Percentiles rank a stretch among this genome's conserved stretches.
Evolutionary conservation across 106 monocot species (phyloP).

Genomic region (Platanthera guangdongensis): DNA sequence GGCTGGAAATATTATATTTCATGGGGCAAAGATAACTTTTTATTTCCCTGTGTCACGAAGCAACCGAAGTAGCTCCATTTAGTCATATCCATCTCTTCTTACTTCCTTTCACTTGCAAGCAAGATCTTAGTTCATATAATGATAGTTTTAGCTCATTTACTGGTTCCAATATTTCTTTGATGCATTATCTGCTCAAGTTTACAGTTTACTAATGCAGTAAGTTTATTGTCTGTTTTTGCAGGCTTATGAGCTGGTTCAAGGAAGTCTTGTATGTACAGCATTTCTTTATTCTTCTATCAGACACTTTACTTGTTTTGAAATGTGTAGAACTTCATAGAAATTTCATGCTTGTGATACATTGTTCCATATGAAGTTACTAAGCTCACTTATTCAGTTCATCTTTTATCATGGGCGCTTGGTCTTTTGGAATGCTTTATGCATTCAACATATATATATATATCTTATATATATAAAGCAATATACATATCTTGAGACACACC

Average conservation of each 20-base stretch:
- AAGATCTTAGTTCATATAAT: not conserved
- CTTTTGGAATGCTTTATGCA: not conserved
- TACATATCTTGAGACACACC: too few species aligned
- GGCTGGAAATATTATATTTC: not conserved
- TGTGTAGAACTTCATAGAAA: not conserved
- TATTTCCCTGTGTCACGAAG: not conserved
- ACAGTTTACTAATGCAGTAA: not conserved
- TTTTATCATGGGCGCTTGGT: not conserved
- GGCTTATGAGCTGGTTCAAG: conserved; percentile 6
- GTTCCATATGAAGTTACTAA: not conserved
- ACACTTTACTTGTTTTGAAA: not conserved
- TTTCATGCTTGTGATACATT: not conserved
- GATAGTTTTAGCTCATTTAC: not conserved
- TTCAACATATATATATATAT: not conserved
- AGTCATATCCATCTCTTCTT: not conserved
- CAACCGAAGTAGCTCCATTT: not conserved
- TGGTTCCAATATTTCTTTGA: not conserved
- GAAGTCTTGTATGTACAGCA: conserved; percentile 2
- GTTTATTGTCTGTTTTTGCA: conserved; percentile 2
- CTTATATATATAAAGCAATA: too few species aligned
- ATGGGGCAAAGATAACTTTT: not conserved
- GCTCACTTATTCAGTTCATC: not conserved
- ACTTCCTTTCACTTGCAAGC: too few species aligned
- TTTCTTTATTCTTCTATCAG: not conserved
- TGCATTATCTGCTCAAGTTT: not conserved